phyloP scores from a whole-genome alignment of 129 eudicot genomes.

The Flaveria robusta region DNA sequence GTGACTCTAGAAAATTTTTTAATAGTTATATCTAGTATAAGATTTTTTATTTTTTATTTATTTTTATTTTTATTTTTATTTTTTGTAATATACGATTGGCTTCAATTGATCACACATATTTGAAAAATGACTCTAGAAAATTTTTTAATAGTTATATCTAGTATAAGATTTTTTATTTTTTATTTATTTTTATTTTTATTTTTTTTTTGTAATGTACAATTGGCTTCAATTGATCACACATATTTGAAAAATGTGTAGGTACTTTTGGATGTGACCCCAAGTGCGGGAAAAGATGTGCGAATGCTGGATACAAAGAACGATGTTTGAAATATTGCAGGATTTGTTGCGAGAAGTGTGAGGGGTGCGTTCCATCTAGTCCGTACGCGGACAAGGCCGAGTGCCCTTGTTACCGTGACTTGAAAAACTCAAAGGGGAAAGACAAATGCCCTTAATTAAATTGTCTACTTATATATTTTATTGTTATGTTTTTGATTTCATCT shows the following conservation, averaged over 20 bases:
- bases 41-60: too few species aligned
- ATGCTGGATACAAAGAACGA: conserved; percentile 41
- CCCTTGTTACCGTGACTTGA: conserved; percentile 64
- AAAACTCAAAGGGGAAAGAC: conserved; percentile 62
- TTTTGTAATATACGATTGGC: too few species aligned
- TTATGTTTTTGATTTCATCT: neutral
- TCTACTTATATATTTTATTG: neutral
- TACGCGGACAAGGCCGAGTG: conserved; percentile 63
- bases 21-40: too few species aligned
- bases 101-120: too few species aligned
- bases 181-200: too few species aligned
- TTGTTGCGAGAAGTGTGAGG: conserved; percentile 51
- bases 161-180: too few species aligned
- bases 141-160: too few species aligned
- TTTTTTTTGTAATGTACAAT: too few species aligned
- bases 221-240: too few species aligned
- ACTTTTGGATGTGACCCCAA: conserved; percentile 36
- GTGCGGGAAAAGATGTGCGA: conserved; percentile 41
- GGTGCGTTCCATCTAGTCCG: conserved; percentile 75
- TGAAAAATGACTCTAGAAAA: too few species aligned
- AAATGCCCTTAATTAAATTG: conserved; percentile 57
- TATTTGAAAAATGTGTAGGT: neutral
- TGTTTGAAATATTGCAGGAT: conserved; percentile 58
- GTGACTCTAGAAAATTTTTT: too few species aligned
- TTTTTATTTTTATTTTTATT: too few species aligned